These are phyloP conservation scores for Lasiodiplodia sp. DNA, from an alignment of 2,329 filamentous ascomycete species.

Conservation along the genomic window DNA sequence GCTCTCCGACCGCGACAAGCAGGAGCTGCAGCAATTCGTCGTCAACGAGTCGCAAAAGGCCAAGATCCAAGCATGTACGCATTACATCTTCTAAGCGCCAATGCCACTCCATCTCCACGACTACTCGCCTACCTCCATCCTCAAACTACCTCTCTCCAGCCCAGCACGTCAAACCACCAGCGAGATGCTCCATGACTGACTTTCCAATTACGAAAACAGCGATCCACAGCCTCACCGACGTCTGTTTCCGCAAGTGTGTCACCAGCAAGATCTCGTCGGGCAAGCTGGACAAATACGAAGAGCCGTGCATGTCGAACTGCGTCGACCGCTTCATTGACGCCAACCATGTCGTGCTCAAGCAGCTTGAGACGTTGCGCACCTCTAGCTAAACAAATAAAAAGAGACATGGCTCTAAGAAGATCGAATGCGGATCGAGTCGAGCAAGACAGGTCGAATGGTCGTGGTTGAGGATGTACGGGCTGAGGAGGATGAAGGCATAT, in stretches of 20 bases:
- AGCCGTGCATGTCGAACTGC: conserved; percentile 87
- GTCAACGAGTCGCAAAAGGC: conserved; percentile 85
- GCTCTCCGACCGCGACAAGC: conserved; percentile 82
- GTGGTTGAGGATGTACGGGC: not conserved
- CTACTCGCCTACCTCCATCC: not conserved
- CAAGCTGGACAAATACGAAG: conserved; percentile 78
- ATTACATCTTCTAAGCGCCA: not conserved
- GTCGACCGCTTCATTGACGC: conserved; percentile 93
- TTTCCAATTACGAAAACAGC: conserved; percentile 49
- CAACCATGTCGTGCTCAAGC: conserved; percentile 82
- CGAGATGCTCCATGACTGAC: conserved; percentile 34
- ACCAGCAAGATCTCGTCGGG: conserved; percentile 72
- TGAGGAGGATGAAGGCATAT: not conserved
- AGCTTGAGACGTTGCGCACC: conserved; percentile 72
- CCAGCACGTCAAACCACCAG: not conserved
- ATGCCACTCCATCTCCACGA: not conserved
- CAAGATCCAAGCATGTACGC: conserved; percentile 63
- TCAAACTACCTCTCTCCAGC: conserved; percentile 34
- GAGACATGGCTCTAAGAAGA: not conserved
- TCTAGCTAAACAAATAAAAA: conserved; percentile 6
- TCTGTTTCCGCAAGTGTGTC: conserved; percentile 96
- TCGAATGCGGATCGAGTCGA: not conserved
- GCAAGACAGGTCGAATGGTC: not conserved
- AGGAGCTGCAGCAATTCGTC: conserved; percentile 86
- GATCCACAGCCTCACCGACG: conserved; percentile 73